Conservation (phyloP, 1,139 yeast genomes). For the Geotrichum aggregatum region DNA sequence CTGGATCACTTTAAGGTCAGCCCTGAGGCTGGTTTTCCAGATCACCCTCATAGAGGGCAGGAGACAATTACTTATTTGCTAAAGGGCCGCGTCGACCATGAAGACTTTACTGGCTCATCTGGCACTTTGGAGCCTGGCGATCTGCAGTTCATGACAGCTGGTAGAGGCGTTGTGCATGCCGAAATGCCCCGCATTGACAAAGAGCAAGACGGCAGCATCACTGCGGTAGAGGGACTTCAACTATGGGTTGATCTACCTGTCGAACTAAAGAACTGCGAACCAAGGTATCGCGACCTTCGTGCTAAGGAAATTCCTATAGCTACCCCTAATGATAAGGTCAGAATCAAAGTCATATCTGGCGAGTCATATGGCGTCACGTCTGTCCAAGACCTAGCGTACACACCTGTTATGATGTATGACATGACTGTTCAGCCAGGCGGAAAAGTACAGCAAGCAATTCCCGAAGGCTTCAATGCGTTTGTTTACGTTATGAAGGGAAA, state of each 20-base stretch:
- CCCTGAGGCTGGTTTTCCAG: conserved; percentile 79
- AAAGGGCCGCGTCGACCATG: conserved; percentile 80
- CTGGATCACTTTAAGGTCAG: conserved; percentile 69
- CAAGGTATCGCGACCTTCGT: conserved; percentile 76
- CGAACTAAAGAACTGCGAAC: conserved; percentile 60
- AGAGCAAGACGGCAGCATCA: conserved; percentile 39
- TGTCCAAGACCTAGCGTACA: conserved; percentile 67
- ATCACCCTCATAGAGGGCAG: conserved; percentile 90
- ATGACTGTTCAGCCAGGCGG: conserved; percentile 61
- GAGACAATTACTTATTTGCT: conserved; percentile 77
- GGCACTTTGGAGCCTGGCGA: conserved; percentile 83
- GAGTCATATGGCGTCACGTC: conserved; percentile 71
- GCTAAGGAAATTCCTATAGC: conserved; percentile 67
- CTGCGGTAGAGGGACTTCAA: conserved; percentile 64
- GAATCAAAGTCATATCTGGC: conserved; percentile 75
- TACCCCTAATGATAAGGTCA: conserved; percentile 62
- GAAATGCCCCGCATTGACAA: conserved; percentile 73
- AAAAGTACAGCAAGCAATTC: conserved; percentile 58
- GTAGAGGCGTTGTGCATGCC: conserved; percentile 80
- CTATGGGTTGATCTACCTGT: conserved; percentile 89
- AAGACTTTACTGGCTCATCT: conserved; percentile 80
- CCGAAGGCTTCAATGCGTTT: conserved; percentile 65
- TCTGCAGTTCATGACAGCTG: conserved; percentile 93
- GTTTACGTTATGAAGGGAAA: conserved; percentile 65
- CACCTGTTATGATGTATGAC: conserved; percentile 74